Evolutionary conservation across 164 flowering plant genomes (phyloP), one percentile per base, ranked within the genome.

Genomic region (Chimonanthus salicifolius): DNA sequence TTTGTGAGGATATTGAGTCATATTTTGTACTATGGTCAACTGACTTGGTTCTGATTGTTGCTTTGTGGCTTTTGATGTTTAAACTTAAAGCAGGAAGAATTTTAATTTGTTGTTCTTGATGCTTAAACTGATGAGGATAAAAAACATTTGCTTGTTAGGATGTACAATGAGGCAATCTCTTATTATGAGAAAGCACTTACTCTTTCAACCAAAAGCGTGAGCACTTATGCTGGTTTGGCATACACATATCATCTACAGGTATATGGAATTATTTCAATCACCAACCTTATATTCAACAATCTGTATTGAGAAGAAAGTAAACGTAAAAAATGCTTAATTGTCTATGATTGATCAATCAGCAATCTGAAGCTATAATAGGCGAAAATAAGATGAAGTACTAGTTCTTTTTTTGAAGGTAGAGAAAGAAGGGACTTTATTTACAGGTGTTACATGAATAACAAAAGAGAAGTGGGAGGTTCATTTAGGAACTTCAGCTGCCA

Each of bases 191-290:
- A 86, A 85, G 98, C 99, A 70, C 91, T 96, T 72, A 82, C 92
- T 66, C 78, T 96, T 75, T 92, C 99, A 63, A 88, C 90, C n/a
- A 87, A 80, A 90, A 96, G 94, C 81, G 77, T 87, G 81, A 90
- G 97, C 84, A 89, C 97, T 51, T 96, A 90, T 81, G 94, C 99
- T 6, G 99, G 98, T 75, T 90, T 96, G 74, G 99, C 99, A 13
- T 96, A 94, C 82, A 90, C 98, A 49, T 90, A 92, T 62, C 99
- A 96, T 80, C 78, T 94, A 67, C 98, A 87, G 99, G 99, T 94
- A 84, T 44, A n/a, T 8, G 33, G 33, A 48, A 46, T 45, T 67
- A 11, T 45, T 45, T 45, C 70, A 67, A 67, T 46, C 7, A 67
- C 47, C 47, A 20, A 46, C 15, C 33, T 13, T 5, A 18, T 16